Percentiles rank a stretch among this genome's conserved stretches.
Conservation (phyloP, 2,329 filamentous ascomycete genomes). For the Aaosphaeria pasadenensis region DNA sequence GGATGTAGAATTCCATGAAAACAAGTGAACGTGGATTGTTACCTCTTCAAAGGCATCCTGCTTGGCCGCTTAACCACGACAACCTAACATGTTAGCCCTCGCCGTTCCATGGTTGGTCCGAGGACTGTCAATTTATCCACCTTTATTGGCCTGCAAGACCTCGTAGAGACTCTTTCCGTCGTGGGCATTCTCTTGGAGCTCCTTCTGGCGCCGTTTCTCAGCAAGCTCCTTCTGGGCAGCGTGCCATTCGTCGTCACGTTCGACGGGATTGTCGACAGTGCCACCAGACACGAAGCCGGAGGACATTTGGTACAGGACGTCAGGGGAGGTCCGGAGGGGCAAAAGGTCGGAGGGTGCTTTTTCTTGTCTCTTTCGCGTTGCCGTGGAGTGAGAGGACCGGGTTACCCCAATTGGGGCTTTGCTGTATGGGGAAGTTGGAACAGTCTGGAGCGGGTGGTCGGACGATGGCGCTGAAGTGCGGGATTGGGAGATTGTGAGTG, state of each 20-base stretch:
- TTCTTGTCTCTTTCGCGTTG: too few species aligned
- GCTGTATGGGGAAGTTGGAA: too few species aligned
- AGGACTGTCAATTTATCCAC: conserved; percentile 38
- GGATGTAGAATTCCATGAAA: too few species aligned
- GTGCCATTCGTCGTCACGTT: conserved; percentile 59
- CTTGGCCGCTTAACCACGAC: conserved; percentile 60
- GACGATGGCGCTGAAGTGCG: too few species aligned
- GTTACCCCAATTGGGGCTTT: too few species aligned
- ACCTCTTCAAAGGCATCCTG: conserved; percentile 78
- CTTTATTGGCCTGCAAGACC: conserved; percentile 78
- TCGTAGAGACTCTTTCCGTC: conserved; percentile 68
- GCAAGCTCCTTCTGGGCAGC: conserved; percentile 64
- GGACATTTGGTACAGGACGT: conserved; percentile 25
- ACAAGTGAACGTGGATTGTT: neutral
- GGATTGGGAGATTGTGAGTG: too few species aligned
- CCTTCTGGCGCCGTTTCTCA: conserved; percentile 54
- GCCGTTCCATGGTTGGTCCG: neutral
- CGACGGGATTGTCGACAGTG: conserved; percentile 40
- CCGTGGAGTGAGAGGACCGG: too few species aligned
- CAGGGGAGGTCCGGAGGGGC: too few species aligned
- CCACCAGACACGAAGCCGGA: conserved; percentile 55
- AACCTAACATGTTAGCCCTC: conserved; percentile 31
- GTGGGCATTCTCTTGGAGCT: conserved; percentile 49
- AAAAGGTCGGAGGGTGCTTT: too few species aligned
- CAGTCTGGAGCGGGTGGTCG: too few species aligned